A percentile compares a stretch with the other conserved stretches of the same genome.
phyloP scores from a whole-genome alignment of 768 basidiomycete genomes.

The Kwoniella newhampshirensis region DNA sequence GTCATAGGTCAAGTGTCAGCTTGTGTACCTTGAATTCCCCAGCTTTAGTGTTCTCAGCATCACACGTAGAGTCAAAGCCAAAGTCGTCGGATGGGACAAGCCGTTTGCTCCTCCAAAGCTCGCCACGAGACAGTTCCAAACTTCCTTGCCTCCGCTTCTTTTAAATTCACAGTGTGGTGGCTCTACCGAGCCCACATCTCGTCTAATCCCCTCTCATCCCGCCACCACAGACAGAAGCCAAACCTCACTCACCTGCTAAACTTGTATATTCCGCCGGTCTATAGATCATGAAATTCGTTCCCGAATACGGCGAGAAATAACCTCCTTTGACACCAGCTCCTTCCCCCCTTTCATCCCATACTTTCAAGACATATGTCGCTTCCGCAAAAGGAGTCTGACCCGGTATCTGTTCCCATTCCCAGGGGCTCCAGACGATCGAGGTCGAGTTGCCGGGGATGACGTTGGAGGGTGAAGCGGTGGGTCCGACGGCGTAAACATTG shows the following conservation, averaged over 20 bases:
- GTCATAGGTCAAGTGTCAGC: background rate
- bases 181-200: no score
- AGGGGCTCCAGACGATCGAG: conserved; percentile 71
- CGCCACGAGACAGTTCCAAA: no score
- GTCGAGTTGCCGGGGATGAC: conserved; percentile 71
- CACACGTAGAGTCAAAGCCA: no score
- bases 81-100: no score
- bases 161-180: no score
- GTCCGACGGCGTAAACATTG: conserved; percentile 84
- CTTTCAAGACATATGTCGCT: conserved; percentile 72
- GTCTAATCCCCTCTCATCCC: no score
- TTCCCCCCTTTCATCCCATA: conserved; percentile 78
- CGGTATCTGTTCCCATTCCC: conserved; percentile 66
- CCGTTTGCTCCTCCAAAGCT: no score
- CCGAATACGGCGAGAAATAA: conserved; percentile 66
- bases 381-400: conserved; percentile 69
- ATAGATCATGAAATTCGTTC: conserved; percentile 78
- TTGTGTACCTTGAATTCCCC: no score
- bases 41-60: no score
- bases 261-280: conserved; percentile 71
- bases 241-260: conserved; percentile 57
- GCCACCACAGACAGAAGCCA: background rate
- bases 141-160: no score
- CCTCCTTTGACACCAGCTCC: conserved; percentile 64
- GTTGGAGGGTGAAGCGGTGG: conserved; percentile 61